Percentiles rank a stretch among this genome's conserved stretches.
These are phyloP conservation scores for Mycena sanguinolenta DNA, from an alignment of 768 basidiomycete genomes.

Conservation along the genomic window DNA sequence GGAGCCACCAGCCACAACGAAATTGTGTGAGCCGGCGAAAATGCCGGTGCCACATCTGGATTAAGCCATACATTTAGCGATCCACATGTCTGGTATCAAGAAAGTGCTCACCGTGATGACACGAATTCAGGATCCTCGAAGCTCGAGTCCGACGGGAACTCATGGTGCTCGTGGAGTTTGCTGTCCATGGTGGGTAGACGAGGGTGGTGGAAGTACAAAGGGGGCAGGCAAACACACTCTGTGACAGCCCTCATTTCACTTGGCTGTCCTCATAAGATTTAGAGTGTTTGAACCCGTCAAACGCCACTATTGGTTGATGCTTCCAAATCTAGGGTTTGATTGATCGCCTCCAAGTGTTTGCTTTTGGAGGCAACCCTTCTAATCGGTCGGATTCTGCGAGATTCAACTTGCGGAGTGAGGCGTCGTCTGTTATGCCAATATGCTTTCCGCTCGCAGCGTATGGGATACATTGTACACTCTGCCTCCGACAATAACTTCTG, in stretches of 20 bases:
- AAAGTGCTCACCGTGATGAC: neutral
- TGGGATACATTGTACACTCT: too few relatives aligned
- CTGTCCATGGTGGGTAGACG: too few relatives aligned
- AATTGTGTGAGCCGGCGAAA: constrained; percentile 1
- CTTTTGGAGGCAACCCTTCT: too few relatives aligned
- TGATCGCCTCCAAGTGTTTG: too few relatives aligned
- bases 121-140: neutral
- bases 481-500: too few relatives aligned
- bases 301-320: too few relatives aligned
- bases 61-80: neutral
- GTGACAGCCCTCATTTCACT: neutral
- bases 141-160: neutral
- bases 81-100: neutral
- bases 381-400: too few relatives aligned
- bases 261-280: neutral
- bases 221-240: neutral
- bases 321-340: too few relatives aligned
- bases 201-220: neutral
- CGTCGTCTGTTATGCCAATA: too few relatives aligned
- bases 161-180: neutral
- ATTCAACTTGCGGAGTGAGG: too few relatives aligned
- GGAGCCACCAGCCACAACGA: constrained; percentile 2
- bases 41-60: constrained; percentile 2
- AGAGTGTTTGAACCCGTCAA: too few relatives aligned
- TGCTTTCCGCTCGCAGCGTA: too few relatives aligned